These are phyloP conservation scores for Malus hybrid DNA, from an alignment of 331 rosid genomes.

Conservation along the genomic window DNA sequence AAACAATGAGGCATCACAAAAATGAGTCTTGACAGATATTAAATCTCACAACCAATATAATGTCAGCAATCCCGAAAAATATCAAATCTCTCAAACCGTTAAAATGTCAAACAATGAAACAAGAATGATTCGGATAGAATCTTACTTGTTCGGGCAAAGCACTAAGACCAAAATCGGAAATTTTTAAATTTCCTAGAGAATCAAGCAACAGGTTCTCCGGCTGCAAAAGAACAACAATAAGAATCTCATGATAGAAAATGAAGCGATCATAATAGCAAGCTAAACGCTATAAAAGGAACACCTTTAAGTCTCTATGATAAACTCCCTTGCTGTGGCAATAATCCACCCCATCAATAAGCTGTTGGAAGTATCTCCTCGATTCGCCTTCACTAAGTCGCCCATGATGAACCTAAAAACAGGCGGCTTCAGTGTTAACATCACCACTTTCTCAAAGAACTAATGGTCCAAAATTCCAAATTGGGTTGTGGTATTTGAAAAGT, in stretches of 20 bases:
- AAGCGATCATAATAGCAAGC: background rate
- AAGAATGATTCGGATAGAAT: constrained; percentile 12
- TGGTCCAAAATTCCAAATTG: background rate
- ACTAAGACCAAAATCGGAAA: constrained; percentile 87
- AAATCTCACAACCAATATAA: background rate
- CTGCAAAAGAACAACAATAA: constrained; percentile 30
- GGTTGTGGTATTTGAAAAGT: background rate
- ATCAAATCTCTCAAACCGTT: background rate
- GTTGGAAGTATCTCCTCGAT: constrained; percentile 73
- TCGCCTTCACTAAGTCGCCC: constrained; percentile 81
- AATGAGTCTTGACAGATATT: background rate
- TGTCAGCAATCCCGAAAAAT: background rate
- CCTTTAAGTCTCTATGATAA: constrained; percentile 89
- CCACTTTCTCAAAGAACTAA: background rate
- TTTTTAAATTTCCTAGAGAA: constrained; percentile 74
- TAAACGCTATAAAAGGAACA: constrained; percentile 20
- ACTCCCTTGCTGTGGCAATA: constrained; percentile 88
- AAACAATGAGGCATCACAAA: background rate
- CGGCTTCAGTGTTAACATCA: constrained; percentile 11
- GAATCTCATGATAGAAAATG: background rate
- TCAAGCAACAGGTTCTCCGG: constrained; percentile 93
- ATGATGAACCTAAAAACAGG: constrained; percentile 54
- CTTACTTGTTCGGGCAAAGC: constrained; percentile 82
- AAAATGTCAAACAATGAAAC: background rate
- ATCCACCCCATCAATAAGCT: constrained; percentile 79